A percentile compares a stretch with the other conserved stretches of the same genome.
phyloP scores from a whole-genome alignment of 78 protist species.

The Planoprotostelium fungivorum region DNA sequence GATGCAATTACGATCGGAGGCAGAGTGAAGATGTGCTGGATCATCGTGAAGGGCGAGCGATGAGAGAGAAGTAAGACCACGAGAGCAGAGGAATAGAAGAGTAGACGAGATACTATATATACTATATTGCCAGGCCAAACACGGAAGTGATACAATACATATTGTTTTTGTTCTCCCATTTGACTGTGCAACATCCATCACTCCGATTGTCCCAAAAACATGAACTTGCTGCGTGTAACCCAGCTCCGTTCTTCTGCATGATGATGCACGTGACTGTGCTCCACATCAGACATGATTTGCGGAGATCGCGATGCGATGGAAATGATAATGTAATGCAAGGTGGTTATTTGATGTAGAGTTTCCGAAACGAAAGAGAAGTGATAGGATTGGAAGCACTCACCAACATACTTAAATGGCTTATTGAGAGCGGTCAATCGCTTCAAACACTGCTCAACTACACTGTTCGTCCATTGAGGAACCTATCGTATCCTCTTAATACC shows the following conservation, averaged over 20 bases:
- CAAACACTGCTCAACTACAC: constrained; percentile 47
- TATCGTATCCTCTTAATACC: neutral
- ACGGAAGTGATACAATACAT: constrained; percentile 43
- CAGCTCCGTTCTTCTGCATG: constrained; percentile 74
- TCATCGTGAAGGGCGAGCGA: no score
- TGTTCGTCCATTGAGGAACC: constrained; percentile 33
- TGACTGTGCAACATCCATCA: constrained; percentile 32
- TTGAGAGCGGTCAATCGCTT: constrained; percentile 46
- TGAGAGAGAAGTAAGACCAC: no score
- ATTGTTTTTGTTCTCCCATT: constrained; percentile 58
- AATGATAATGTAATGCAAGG: no score
- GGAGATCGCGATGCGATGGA: neutral
- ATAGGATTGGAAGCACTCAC: neutral
- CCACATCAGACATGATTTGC: neutral
- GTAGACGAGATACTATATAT: no score
- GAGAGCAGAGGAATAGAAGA: no score
- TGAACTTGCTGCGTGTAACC: constrained; percentile 54
- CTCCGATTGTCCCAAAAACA: constrained; percentile 63
- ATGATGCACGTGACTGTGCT: constrained; percentile 50
- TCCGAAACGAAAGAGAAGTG: neutral
- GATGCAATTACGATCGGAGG: no score
- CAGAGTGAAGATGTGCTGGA: no score
- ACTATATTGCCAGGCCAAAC: constrained; percentile 24
- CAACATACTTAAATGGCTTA: constrained; percentile 73
- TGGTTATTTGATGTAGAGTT: no score